These are phyloP conservation scores for Aureobasidium sp. DNA, from an alignment of 2,329 filamentous ascomycete species.

Conservation along the genomic window DNA sequence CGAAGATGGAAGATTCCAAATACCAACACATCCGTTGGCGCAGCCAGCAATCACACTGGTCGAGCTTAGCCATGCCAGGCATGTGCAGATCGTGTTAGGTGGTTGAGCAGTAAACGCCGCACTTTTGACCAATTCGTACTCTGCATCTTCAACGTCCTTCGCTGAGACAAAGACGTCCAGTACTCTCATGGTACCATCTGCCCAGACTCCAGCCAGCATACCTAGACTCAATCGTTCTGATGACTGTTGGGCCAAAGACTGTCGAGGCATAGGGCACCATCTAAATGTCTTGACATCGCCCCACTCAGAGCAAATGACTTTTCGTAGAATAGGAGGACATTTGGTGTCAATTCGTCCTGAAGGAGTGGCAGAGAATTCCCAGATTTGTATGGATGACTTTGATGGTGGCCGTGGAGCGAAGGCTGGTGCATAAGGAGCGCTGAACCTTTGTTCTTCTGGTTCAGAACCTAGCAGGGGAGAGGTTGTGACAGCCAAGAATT, in stretches of 20 bases:
- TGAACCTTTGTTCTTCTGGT: slow-evolving; percentile 27
- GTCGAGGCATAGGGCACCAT: slow-evolving; percentile 48
- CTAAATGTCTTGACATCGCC: slow-evolving; percentile 48
- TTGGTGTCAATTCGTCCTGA: slow-evolving; percentile 37
- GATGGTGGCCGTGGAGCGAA: slow-evolving; percentile 45
- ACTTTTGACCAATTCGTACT: slow-evolving; percentile 36
- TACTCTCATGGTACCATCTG: slow-evolving; percentile 51
- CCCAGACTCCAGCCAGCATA: slow-evolving; percentile 50
- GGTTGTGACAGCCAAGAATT: slow-evolving; percentile 48
- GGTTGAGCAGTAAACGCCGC: slow-evolving; percentile 46
- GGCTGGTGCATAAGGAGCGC: slow-evolving; percentile 36
- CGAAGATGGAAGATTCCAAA: slow-evolving; percentile 43
- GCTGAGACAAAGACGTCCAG: slow-evolving; percentile 40
- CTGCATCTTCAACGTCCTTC: slow-evolving; percentile 16
- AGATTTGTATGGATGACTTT: slow-evolving; percentile 50
- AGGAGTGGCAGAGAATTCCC: slow-evolving; percentile 43
- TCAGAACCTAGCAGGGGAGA: slow-evolving; percentile 28
- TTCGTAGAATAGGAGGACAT: slow-evolving; percentile 38
- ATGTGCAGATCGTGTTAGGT: slow-evolving; percentile 49
- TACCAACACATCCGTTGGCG: slow-evolving; percentile 49
- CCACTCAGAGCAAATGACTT: slow-evolving; percentile 51
- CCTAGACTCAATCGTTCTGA: slow-evolving; percentile 36
- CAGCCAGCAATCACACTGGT: slow-evolving; percentile 49
- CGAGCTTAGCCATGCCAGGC: slow-evolving; percentile 50
- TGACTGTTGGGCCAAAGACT: slow-evolving; percentile 26